phyloP scores from a whole-genome alignment of 148 eudicot species.

The Chenopodium formosanum region DNA sequence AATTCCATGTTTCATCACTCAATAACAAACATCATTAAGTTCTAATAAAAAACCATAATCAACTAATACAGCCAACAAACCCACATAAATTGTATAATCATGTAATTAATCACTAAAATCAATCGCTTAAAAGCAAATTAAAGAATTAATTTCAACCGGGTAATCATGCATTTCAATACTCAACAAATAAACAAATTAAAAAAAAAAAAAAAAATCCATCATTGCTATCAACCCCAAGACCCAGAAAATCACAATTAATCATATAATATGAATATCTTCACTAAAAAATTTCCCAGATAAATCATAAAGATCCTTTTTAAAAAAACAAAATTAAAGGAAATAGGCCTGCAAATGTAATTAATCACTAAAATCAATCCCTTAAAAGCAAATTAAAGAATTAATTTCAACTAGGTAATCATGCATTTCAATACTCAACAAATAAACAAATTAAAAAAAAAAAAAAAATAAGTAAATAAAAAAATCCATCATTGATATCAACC shows the following conservation, averaged over 20 bases:
- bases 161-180: conserved; percentile 5
- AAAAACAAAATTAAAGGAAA: background rate
- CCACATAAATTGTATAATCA: background rate
- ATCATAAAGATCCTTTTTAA: background rate
- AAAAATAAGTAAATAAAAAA: background rate
- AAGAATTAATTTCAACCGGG: conserved; percentile 1
- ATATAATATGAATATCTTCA: background rate
- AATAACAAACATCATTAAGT: background rate
- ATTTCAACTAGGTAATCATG: conserved; percentile 3
- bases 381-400: background rate
- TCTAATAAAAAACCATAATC: background rate
- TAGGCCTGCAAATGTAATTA: background rate
- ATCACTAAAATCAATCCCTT: background rate
- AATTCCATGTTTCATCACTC: background rate
- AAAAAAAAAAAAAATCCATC: background rate
- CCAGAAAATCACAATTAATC: conserved; percentile 4
- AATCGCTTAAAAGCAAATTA: background rate
- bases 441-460: background rate
- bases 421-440: conserved; percentile 7
- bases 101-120: background rate
- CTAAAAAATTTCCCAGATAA: background rate
- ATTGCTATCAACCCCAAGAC: background rate
- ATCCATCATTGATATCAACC: background rate
- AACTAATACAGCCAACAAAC: background rate
- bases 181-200: background rate